Conservation (phyloP, 768 basidiomycete species). For the Mrakia hoshinonis region DNA sequence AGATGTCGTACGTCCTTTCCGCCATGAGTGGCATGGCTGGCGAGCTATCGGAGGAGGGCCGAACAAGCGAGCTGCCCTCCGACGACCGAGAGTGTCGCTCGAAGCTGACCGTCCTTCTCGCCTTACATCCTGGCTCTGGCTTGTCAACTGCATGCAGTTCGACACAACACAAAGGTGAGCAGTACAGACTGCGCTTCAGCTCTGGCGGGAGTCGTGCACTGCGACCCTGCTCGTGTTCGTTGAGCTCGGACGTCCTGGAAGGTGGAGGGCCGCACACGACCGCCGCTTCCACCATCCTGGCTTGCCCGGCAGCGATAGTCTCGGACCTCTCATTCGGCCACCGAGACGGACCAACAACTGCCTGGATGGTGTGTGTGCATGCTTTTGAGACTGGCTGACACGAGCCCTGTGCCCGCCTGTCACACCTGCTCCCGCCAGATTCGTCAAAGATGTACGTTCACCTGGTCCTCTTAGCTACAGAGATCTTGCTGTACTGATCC, state of each 20-base stretch:
- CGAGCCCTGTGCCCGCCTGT: background rate
- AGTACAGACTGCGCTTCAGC: background rate
- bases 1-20: slow-evolving; percentile 49
- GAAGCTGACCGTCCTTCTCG: slow-evolving; percentile 2
- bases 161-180: slow-evolving; percentile 10
- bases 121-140: too few species aligned
- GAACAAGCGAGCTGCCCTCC: background rate
- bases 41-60: background rate
- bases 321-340: too few species aligned
- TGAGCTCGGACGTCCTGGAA: background rate
- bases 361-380: too few species aligned
- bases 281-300: too few species aligned
- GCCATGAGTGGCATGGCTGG: background rate
- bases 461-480: background rate
- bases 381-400: background rate
- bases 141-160: too few species aligned
- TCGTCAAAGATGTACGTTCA: slow-evolving; percentile 27
- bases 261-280: background rate
- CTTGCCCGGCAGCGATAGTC: too few species aligned
- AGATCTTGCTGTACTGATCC: background rate
- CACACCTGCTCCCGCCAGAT: background rate
- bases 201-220: too few species aligned
- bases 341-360: too few species aligned
- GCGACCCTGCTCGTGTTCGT: too few species aligned
- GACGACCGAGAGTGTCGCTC: background rate